These are phyloP conservation scores for Camellia oleifera DNA, from an alignment of 179 eudicot species.

Conservation along the genomic window DNA sequence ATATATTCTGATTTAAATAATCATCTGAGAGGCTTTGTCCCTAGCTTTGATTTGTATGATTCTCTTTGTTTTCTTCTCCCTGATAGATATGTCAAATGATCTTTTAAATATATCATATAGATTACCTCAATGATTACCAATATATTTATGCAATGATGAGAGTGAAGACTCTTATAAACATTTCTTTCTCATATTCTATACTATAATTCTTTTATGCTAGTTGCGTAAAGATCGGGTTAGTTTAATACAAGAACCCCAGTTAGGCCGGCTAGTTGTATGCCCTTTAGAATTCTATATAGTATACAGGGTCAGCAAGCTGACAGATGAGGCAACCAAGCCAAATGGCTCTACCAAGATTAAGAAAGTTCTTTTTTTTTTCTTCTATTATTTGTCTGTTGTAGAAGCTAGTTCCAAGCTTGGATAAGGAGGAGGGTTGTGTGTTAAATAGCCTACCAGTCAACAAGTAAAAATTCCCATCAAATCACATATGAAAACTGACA, in stretches of 20 bases:
- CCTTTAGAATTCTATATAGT: neutral
- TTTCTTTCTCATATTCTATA: neutral
- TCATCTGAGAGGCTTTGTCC: slow-evolving; percentile 8
- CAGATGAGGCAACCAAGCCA: neutral
- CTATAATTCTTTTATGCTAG: neutral
- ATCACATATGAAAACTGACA: too few relatives aligned
- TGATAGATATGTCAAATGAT: neutral
- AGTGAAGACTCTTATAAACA: neutral
- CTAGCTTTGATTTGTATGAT: slow-evolving; percentile 10
- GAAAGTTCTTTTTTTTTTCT: too few relatives aligned
- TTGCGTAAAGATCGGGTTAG: neutral
- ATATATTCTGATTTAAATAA: neutral
- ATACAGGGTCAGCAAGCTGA: neutral
- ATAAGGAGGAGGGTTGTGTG: too few relatives aligned
- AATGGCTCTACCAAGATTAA: too few relatives aligned
- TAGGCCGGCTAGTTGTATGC: slow-evolving; percentile 26
- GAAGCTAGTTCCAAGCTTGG: too few relatives aligned
- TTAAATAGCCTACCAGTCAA: too few relatives aligned
- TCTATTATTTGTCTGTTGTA: too few relatives aligned
- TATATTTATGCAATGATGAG: neutral
- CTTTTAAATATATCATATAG: neutral
- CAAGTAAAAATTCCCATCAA: too few relatives aligned
- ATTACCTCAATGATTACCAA: neutral
- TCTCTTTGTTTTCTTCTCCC: slow-evolving; percentile 7
- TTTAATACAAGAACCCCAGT: slow-evolving; percentile 9